A percentile compares a stretch with the other conserved stretches of the same genome.
phyloP scores from a whole-genome alignment of 2,329 filamentous ascomycete species.

The Epichloe gansuensis region DNA sequence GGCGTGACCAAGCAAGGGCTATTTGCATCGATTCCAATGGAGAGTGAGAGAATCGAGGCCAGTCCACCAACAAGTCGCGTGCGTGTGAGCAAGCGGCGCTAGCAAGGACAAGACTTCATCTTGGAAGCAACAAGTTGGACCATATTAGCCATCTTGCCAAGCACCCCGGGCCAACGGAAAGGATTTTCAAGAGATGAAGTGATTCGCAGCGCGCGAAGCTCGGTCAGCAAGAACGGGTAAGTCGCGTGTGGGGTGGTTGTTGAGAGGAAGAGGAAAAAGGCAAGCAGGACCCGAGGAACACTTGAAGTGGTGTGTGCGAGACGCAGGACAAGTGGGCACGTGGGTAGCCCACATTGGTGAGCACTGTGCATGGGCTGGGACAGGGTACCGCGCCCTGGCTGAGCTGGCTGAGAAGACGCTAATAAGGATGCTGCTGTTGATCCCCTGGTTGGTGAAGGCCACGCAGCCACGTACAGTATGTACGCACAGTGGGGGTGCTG shows the following conservation, averaged over 20 bases:
- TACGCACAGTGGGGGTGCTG: too few species aligned
- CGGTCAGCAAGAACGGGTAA: conserved; percentile 7
- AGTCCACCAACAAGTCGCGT: conserved; percentile 1
- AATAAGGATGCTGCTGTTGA: background rate
- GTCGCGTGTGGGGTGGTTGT: conserved; percentile 2
- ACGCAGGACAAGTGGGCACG: background rate
- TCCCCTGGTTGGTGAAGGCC: too few species aligned
- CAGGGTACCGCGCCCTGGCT: background rate
- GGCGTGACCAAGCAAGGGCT: background rate
- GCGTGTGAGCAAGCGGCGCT: conserved; percentile 5
- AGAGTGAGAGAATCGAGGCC: background rate
- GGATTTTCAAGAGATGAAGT: background rate
- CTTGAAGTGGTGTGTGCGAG: background rate
- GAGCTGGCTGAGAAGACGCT: background rate
- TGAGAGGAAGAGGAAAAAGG: background rate
- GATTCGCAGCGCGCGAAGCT: background rate
- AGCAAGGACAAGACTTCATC: conserved; percentile 10
- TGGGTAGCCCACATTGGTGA: too few species aligned
- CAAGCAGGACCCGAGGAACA: background rate
- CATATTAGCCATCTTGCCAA: conserved; percentile 12
- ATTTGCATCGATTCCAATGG: conserved; percentile 1
- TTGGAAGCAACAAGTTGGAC: conserved; percentile 10
- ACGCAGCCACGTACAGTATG: too few species aligned
- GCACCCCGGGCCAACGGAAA: background rate
- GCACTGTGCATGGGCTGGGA: background rate